Percentiles rank a stretch among this genome's conserved stretches.
These are phyloP conservation scores for Marvania coccoides DNA, from an alignment of 139 green algal species.

Conservation along the genomic window DNA sequence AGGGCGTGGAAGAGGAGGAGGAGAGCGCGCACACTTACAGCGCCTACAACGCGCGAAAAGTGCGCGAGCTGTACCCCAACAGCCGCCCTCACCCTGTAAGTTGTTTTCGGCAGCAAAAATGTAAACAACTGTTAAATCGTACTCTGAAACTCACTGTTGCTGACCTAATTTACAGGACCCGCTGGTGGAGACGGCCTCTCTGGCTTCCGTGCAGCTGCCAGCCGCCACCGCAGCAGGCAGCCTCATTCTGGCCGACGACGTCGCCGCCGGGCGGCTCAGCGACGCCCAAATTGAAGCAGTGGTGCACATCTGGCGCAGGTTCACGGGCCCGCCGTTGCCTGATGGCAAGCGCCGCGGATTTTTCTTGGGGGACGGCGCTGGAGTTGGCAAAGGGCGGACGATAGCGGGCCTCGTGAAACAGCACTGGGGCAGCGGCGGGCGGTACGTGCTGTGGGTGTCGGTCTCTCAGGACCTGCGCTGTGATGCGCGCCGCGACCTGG, in stretches of 20 bases:
- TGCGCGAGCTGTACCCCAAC: conserved; percentile 6
- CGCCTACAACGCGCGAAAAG: conserved; percentile 5
- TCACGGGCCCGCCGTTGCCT: conserved; percentile 17
- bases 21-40: conserved; percentile 2
- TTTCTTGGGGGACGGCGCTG: conserved; percentile 79
- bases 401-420: conserved; percentile 61
- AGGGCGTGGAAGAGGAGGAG: too few species aligned
- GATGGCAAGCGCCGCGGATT: conserved; percentile 47
- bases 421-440: conserved; percentile 6
- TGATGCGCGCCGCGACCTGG: conserved; percentile 73
- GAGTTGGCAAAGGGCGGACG: conserved; percentile 80
- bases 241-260: conserved; percentile 36
- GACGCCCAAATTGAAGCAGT: conserved; percentile 72
- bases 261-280: conserved; percentile 33
- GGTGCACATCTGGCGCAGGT: conserved; percentile 66
- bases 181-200: conserved; percentile 63
- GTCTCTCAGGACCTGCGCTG: conserved; percentile 58
- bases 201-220: conserved; percentile 50
- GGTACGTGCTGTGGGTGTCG: conserved; percentile 63
- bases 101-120: too few species aligned
- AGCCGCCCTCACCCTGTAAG: conserved; percentile 24
- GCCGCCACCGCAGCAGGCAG: too few species aligned
- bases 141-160: too few species aligned
- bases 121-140: too few species aligned
- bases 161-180: too few species aligned